Conservation (phyloP, 1,284 basidiomycete genomes). For the Leccinum brunneo-olivaceum region DNA sequence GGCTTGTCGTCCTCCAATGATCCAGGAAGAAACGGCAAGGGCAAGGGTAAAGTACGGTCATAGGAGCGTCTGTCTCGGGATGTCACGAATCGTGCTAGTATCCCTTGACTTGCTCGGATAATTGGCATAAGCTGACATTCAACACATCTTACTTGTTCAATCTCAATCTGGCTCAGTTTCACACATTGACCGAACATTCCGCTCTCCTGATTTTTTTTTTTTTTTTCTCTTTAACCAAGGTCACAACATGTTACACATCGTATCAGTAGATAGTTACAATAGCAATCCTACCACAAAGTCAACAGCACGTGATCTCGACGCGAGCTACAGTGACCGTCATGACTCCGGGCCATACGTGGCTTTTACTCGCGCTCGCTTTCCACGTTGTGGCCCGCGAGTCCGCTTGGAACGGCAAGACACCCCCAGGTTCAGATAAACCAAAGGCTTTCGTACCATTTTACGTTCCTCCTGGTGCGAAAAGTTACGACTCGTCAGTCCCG, state of each 20-base stretch:
- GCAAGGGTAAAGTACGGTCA: slow-evolving; percentile 62
- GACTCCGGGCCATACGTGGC: slow-evolving; percentile 8
- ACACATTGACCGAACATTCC: slow-evolving; percentile 27
- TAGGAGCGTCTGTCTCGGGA: slow-evolving; percentile 35
- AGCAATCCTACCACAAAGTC: slow-evolving; percentile 26
- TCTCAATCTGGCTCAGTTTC: slow-evolving; percentile 23
- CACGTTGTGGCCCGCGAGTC: slow-evolving; percentile 26
- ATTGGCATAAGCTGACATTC: slow-evolving; percentile 27
- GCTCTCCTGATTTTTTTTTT: slow-evolving; percentile 12
- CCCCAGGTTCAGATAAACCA: slow-evolving; percentile 42
- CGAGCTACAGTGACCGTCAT: slow-evolving; percentile 10
- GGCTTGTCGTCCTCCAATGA: slow-evolving; percentile 14
- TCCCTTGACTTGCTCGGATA: slow-evolving; percentile 23
- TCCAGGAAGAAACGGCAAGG: slow-evolving; percentile 38
- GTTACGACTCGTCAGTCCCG: slow-evolving; percentile 61
- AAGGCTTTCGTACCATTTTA: slow-evolving; percentile 58
- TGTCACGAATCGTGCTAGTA: slow-evolving; percentile 19
- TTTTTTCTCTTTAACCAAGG: slow-evolving; percentile 17
- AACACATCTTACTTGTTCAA: slow-evolving; percentile 24
- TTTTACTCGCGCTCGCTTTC: slow-evolving; percentile 9
- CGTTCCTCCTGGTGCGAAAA: slow-evolving; percentile 63
- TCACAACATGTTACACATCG: slow-evolving; percentile 30
- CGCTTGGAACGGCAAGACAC: slow-evolving; percentile 63
- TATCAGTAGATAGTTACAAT: slow-evolving; percentile 31
- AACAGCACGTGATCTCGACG: slow-evolving; percentile 23